Evolutionary conservation across 306 rosid genomes (phyloP).

Genomic region (Dalbergia cultrata): DNA sequence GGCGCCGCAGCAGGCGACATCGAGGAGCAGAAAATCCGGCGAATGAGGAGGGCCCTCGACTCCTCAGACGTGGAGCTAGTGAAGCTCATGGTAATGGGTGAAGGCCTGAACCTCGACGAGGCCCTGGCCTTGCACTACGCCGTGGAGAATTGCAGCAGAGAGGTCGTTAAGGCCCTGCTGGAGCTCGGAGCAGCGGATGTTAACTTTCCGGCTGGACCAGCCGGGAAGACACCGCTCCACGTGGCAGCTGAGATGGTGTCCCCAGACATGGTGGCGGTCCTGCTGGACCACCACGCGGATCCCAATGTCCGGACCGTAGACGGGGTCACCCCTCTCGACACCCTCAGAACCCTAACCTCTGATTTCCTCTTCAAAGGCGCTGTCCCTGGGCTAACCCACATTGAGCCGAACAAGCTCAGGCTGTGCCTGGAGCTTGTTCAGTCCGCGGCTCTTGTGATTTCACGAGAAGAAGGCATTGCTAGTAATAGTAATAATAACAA

Average conservation of each 20-base stretch:
- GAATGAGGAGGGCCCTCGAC: slow-evolving; percentile 91
- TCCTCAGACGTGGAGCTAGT: slow-evolving; percentile 96
- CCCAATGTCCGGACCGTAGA: slow-evolving; percentile 88
- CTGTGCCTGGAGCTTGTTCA: slow-evolving; percentile 94
- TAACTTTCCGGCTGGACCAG: slow-evolving; percentile 79
- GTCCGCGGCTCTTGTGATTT: slow-evolving; percentile 92
- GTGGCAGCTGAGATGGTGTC: slow-evolving; percentile 94
- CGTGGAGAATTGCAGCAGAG: slow-evolving; percentile 90
- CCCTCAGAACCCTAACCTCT: slow-evolving; percentile 96
- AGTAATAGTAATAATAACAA: slow-evolving; percentile 40
- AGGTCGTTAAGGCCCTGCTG: slow-evolving; percentile 88
- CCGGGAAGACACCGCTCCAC: slow-evolving; percentile 87
- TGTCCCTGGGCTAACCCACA: slow-evolving; percentile 90
- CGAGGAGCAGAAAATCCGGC: slow-evolving; percentile 90
- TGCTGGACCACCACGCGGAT: slow-evolving; percentile 98
- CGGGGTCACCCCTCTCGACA: slow-evolving; percentile 84
- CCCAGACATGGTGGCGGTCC: slow-evolving; percentile 95
- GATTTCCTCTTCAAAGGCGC: slow-evolving; percentile 99
- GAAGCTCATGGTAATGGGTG: slow-evolving; percentile 99
- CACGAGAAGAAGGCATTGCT: slow-evolving; percentile 83
- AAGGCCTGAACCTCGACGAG: slow-evolving; percentile 91
- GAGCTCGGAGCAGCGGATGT: slow-evolving; percentile 98
- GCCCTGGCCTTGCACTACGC: slow-evolving; percentile 94
- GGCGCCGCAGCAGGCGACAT: slow-evolving; percentile 69
- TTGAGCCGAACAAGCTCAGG: slow-evolving; percentile 93